These are phyloP conservation scores for Colletotrichum salicis DNA, from an alignment of 2,329 filamentous ascomycete genomes.

Conservation along the genomic window DNA sequence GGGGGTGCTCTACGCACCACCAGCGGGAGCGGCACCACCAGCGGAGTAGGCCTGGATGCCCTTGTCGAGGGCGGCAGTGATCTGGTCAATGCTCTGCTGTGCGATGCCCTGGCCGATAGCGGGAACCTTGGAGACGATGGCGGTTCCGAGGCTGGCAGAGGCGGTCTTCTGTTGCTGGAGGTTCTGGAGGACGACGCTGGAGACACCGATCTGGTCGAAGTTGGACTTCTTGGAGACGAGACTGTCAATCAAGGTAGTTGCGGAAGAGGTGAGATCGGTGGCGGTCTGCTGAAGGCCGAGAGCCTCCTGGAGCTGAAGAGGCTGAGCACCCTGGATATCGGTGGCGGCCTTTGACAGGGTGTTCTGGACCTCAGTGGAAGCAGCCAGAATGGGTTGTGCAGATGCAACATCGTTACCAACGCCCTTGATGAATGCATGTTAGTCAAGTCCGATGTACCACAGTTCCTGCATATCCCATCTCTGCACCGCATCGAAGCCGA, in stretches of 20 bases:
- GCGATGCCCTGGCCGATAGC: slow-evolving; percentile 42
- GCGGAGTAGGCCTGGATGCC: slow-evolving; percentile 36
- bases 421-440: background rate
- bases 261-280: slow-evolving; percentile 35
- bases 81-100: slow-evolving; percentile 39
- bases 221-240: slow-evolving; percentile 40
- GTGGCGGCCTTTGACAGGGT: slow-evolving; percentile 36
- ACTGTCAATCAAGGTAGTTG: slow-evolving; percentile 35
- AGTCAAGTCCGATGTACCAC: background rate
- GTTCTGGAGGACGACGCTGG: slow-evolving; percentile 37
- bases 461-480: background rate
- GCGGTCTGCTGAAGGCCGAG: slow-evolving; percentile 38
- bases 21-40: background rate
- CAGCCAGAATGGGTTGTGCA: slow-evolving; percentile 45
- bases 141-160: slow-evolving; percentile 35
- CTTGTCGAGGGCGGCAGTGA: slow-evolving; percentile 37
- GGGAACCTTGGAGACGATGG: slow-evolving; percentile 42
- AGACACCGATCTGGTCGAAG: slow-evolving; percentile 42
- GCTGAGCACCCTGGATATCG: slow-evolving; percentile 40
- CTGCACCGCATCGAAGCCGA: background rate
- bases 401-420: slow-evolving; percentile 61
- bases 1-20: slow-evolving; percentile 28
- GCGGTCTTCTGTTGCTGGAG: slow-evolving; percentile 39
- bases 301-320: slow-evolving; percentile 39
- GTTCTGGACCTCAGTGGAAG: slow-evolving; percentile 37